Evolutionary conservation across 2,329 filamentous ascomycete species (phyloP).

Genomic region (Ceratocystis eucalypticola): DNA sequence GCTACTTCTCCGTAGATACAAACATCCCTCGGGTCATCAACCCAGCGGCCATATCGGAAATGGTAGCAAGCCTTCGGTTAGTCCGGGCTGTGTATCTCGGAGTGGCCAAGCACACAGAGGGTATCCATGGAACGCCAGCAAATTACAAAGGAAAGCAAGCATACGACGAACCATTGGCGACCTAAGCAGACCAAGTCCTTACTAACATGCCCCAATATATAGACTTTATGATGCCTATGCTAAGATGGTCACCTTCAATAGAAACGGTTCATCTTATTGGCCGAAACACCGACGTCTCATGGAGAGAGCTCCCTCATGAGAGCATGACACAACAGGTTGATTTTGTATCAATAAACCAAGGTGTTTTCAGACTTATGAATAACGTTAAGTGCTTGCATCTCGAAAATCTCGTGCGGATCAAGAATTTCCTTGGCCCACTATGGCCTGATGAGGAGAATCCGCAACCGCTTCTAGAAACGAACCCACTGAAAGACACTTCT

Average conservation of each 20-base stretch:
- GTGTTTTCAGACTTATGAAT: constrained; percentile 18
- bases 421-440: constrained; percentile 20
- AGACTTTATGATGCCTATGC: constrained; percentile 19
- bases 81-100: constrained; percentile 19
- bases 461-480: constrained; percentile 14
- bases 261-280: constrained; percentile 19
- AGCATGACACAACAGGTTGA: constrained; percentile 20
- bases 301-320: constrained; percentile 22
- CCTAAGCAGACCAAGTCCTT: not conserved
- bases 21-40: constrained; percentile 20
- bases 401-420: constrained; percentile 21
- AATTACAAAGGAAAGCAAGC: constrained; percentile 5
- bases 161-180: not conserved
- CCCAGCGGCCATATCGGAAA: constrained; percentile 21
- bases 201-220: constrained; percentile 1
- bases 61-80: constrained; percentile 20
- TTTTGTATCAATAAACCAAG: constrained; percentile 18
- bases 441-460: constrained; percentile 21
- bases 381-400: constrained; percentile 20
- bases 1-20: constrained; percentile 20
- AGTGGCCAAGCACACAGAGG: constrained; percentile 19
- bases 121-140: not conserved
- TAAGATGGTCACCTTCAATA: constrained; percentile 20
- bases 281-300: constrained; percentile 21
- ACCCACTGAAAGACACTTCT: not conserved